Conservation (phyloP, 1,284 basidiomycete species). For the Naganishia liquefaciens region DNA sequence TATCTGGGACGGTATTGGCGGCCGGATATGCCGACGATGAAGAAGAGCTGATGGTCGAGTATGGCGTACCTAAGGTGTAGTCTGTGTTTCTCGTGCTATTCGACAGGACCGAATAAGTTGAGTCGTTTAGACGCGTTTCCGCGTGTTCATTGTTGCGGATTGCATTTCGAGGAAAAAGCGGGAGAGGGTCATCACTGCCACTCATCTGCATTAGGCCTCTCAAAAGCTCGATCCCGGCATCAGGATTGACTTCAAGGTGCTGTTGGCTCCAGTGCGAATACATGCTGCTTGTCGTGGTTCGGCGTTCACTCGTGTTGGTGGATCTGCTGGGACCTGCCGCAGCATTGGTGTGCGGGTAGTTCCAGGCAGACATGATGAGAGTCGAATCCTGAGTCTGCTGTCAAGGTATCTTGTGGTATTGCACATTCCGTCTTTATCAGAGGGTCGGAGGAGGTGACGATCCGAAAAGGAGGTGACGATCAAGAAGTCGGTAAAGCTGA, state of each 20-base stretch:
- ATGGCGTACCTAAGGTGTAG: constrained; percentile 23
- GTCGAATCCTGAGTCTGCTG: background rate
- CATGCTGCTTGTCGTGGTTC: background rate
- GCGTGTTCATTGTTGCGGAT: constrained; percentile 2
- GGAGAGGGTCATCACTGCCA: constrained; percentile 9
- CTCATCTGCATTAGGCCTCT: constrained; percentile 26
- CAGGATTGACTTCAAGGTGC: constrained; percentile 16
- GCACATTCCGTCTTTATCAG: background rate
- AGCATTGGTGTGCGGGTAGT: constrained; percentile 19
- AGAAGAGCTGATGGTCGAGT: constrained; percentile 20
- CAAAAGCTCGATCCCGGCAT: constrained; percentile 22
- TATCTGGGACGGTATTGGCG: constrained; percentile 16
- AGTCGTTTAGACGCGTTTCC: constrained; percentile 3
- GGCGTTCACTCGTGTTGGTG: background rate
- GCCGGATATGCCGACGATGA: constrained; percentile 24
- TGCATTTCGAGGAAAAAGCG: background rate
- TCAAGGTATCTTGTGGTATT: background rate
- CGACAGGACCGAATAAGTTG: constrained; percentile 18
- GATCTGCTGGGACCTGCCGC: constrained; percentile 24
- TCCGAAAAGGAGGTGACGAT: background rate
- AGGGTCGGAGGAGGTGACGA: background rate
- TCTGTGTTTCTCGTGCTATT: constrained; percentile 17
- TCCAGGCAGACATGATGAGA: constrained; percentile 17
- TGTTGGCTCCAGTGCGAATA: constrained; percentile 27
- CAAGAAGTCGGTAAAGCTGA: background rate